phyloP scores from a whole-genome alignment of 768 basidiomycete species.

The Rhodotorula diobovata region DNA sequence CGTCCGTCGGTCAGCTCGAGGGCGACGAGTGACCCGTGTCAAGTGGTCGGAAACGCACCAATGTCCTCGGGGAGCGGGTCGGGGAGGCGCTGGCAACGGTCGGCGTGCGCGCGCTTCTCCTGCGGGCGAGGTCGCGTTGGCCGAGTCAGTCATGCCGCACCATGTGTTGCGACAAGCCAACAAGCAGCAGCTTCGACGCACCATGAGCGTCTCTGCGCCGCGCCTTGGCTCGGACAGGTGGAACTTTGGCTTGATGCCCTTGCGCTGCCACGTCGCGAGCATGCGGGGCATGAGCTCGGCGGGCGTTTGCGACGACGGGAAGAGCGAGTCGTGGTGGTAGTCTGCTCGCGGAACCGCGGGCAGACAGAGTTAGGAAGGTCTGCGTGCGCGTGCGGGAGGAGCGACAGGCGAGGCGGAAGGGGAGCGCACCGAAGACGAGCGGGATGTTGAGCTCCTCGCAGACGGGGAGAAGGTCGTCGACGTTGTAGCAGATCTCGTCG shows the following conservation, averaged over 20 bases:
- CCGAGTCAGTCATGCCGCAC: no score
- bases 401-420: no score
- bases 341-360: constrained; percentile 47
- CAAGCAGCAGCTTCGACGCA: no score
- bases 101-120: constrained; percentile 66
- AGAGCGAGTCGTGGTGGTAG: constrained; percentile 76
- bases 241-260: constrained; percentile 83
- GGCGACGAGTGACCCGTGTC: neutral
- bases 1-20: neutral
- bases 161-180: no score
- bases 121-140: neutral
- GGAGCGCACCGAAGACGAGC: constrained; percentile 57
- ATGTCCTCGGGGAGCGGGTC: constrained; percentile 49
- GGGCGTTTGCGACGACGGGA: constrained; percentile 54
- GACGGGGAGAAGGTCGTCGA: constrained; percentile 78
- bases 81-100: constrained; percentile 69
- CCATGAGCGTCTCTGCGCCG: constrained; percentile 73
- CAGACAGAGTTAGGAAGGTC: neutral
- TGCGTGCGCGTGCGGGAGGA: no score
- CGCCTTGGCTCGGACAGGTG: constrained; percentile 86
- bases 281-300: constrained; percentile 67
- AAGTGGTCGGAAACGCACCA: constrained; percentile 36
- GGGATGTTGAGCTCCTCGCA: constrained; percentile 78
- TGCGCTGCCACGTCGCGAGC: constrained; percentile 65
- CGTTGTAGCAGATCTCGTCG: constrained; percentile 88